A percentile compares a stretch with the other conserved stretches of the same genome.
These are phyloP conservation scores for Aquilaria malaccensis DNA, from an alignment of 345 rosid genomes.

Conservation along the genomic window DNA sequence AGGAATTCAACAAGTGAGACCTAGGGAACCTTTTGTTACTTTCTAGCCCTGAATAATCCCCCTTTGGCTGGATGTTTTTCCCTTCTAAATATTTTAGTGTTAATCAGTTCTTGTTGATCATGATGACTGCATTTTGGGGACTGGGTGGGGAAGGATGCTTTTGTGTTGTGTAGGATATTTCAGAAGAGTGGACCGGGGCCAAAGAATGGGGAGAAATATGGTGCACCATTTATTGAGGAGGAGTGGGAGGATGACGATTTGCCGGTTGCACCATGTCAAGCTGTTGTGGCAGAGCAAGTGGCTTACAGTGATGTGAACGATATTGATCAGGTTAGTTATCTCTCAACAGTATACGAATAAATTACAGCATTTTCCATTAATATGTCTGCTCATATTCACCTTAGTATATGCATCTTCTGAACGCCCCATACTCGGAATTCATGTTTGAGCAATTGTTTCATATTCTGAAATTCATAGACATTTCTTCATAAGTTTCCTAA, in stretches of 20 bases:
- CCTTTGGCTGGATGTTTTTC: background rate
- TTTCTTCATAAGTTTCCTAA: too few relatives aligned
- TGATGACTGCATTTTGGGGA: conserved; percentile 10
- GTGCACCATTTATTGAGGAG: conserved; percentile 92
- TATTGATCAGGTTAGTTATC: conserved; percentile 50
- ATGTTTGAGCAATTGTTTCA: too few relatives aligned
- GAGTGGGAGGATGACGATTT: conserved; percentile 84
- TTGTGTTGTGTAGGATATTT: conserved; percentile 85
- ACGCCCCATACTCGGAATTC: too few relatives aligned
- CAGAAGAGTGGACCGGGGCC: conserved; percentile 98
- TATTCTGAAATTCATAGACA: too few relatives aligned
- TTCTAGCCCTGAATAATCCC: background rate
- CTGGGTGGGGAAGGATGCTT: conserved; percentile 54
- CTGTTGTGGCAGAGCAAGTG: conserved; percentile 30
- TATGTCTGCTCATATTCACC: too few relatives aligned
- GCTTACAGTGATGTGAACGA: conserved; percentile 39
- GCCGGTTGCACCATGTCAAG: conserved; percentile 39
- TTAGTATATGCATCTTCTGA: too few relatives aligned
- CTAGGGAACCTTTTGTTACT: background rate
- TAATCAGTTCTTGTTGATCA: too few relatives aligned
- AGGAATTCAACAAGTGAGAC: conserved; percentile 61
- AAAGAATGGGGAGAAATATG: conserved; percentile 92
- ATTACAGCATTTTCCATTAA: too few relatives aligned
- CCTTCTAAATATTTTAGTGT: background rate
- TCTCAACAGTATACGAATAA: background rate